A percentile compares a stretch with the other conserved stretches of the same genome.
Conservation (phyloP, 2,329 filamentous ascomycete species). For the Fusarium nygamai region DNA sequence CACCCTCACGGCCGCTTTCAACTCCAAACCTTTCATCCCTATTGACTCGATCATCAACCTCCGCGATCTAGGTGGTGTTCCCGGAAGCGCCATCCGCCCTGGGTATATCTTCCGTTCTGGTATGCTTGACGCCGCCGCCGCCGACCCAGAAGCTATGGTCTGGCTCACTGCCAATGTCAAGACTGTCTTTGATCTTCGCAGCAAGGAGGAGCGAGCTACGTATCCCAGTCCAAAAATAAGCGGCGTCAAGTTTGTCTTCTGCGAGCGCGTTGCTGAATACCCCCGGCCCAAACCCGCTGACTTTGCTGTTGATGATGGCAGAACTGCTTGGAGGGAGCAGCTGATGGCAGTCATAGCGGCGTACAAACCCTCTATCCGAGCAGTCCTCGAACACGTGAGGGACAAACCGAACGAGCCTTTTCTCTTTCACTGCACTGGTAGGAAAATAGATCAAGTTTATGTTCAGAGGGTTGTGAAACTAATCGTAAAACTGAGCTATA, state of each 20-base stretch:
- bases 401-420: constrained; percentile 57
- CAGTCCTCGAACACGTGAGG: constrained; percentile 59
- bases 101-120: constrained; percentile 60
- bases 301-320: constrained; percentile 58
- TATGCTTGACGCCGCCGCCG: constrained; percentile 48
- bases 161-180: constrained; percentile 52
- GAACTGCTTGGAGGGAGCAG: constrained; percentile 56
- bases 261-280: constrained; percentile 48
- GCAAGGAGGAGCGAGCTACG: constrained; percentile 53
- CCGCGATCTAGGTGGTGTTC: constrained; percentile 60
- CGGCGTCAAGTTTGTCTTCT: constrained; percentile 59
- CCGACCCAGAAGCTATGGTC: constrained; percentile 46
- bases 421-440: constrained; percentile 66
- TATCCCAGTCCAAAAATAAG: constrained; percentile 57
- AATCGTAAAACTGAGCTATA: constrained; percentile 33
- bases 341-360: constrained; percentile 58
- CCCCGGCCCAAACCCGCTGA: constrained; percentile 50
- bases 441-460: constrained; percentile 36
- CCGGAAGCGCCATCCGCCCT: constrained; percentile 52
- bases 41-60: constrained; percentile 61
- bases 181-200: constrained; percentile 63
- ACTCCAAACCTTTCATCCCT: constrained; percentile 57
- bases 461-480: neutral
- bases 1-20: constrained; percentile 50
- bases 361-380: constrained; percentile 55